Conservation (phyloP, 2,329 filamentous ascomycete species). For the Ascochyta koolunga region DNA sequence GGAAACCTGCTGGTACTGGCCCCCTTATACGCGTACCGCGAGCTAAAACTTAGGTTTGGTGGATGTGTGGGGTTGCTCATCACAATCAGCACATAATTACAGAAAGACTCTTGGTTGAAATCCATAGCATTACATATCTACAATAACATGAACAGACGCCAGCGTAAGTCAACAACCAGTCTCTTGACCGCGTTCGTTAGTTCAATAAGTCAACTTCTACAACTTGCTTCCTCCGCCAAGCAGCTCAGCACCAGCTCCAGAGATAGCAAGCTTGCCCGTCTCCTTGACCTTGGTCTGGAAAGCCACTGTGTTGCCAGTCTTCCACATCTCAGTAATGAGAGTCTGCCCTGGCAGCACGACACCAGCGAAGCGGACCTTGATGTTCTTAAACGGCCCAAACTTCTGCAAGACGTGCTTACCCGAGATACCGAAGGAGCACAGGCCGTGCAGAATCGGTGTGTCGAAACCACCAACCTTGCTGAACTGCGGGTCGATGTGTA, state of each 20-base stretch:
- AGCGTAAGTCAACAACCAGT: background rate
- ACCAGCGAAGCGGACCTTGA: conserved; percentile 91
- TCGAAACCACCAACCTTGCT: conserved; percentile 96
- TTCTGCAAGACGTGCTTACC: conserved; percentile 87
- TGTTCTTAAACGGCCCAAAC: conserved; percentile 84
- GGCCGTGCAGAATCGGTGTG: conserved; percentile 91
- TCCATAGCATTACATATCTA: conserved; percentile 2
- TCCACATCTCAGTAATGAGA: conserved; percentile 93
- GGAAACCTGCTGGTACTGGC: too few relatives aligned
- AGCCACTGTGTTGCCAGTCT: conserved; percentile 75
- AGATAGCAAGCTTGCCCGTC: conserved; percentile 88
- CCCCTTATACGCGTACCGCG: too few relatives aligned
- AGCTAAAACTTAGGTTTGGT: too few relatives aligned
- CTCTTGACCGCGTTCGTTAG: background rate
- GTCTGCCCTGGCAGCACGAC: conserved; percentile 87
- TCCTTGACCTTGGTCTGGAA: conserved; percentile 92
- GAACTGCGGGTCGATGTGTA: conserved; percentile 94
- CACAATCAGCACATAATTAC: too few relatives aligned
- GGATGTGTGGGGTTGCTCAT: too few relatives aligned
- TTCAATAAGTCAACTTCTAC: conserved; percentile 22
- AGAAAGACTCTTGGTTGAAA: background rate
- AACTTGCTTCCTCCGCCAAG: conserved; percentile 55
- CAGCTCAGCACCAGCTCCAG: conserved; percentile 79
- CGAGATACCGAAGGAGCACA: conserved; percentile 91
- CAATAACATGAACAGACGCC: conserved; percentile 2